phyloP scores from a whole-genome alignment of 208 protist genomes.

The Blastocrithidia nonstop region DNA sequence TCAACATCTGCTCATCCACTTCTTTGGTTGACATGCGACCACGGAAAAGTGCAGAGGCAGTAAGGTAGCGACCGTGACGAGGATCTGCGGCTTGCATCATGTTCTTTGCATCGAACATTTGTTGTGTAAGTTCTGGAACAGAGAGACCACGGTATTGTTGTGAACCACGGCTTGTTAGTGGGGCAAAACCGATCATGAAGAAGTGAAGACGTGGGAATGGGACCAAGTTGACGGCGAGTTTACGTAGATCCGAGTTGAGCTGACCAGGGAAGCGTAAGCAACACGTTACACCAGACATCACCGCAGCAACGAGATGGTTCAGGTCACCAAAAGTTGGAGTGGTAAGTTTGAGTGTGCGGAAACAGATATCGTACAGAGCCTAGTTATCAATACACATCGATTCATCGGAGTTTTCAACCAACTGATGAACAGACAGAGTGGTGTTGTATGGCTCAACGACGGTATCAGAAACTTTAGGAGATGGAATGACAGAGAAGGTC shows the following conservation, averaged over 20 bases:
- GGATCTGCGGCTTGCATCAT: conserved; percentile 90
- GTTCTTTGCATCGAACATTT: conserved; percentile 97
- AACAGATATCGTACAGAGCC: conserved; percentile 98
- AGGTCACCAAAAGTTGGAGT: conserved; percentile 94
- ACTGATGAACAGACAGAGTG: conserved; percentile 95
- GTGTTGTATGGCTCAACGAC: conserved; percentile 97
- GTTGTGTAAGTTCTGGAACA: conserved; percentile 83
- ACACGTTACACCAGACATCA: conserved; percentile 93
- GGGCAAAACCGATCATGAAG: conserved; percentile 96
- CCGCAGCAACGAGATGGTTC: conserved; percentile 92
- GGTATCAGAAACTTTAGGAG: conserved; percentile 94
- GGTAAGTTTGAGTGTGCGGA: conserved; percentile 93
- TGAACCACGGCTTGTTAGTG: conserved; percentile 80
- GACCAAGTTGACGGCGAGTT: too few relatives aligned
- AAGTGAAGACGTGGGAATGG: conserved; percentile 98
- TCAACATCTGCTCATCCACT: conserved; percentile 7
- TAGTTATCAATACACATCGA: conserved; percentile 97
- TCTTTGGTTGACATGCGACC: conserved; percentile 90
- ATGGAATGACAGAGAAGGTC: conserved; percentile 98
- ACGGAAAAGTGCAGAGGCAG: conserved; percentile 82
- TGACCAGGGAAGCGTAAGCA: conserved; percentile 95
- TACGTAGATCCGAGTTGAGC: conserved; percentile 92
- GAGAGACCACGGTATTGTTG: conserved; percentile 81
- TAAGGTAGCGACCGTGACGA: conserved; percentile 39
- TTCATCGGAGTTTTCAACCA: conserved; percentile 87